Percentiles rank a stretch among this genome's conserved stretches.
These are phyloP conservation scores for Claviceps paspali DNA, from an alignment of 2,329 filamentous ascomycete genomes.

Conservation along the genomic window DNA sequence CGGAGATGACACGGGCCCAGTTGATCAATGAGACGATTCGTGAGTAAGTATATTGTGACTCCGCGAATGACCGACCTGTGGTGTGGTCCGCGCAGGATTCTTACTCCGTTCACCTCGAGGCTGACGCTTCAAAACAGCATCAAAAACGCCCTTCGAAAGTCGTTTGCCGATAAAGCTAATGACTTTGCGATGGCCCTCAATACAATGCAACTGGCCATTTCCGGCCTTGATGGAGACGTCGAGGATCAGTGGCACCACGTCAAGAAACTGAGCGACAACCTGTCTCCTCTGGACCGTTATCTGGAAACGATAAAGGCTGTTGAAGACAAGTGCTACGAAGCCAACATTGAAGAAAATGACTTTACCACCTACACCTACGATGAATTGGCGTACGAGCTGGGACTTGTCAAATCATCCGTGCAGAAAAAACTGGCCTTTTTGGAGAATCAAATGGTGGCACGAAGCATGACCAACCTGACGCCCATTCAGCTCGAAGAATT, in stretches of 20 bases:
- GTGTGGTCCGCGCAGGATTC: too few species aligned
- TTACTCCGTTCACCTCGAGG: too few species aligned
- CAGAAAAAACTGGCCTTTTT: slow-evolving; percentile 94
- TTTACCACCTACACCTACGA: slow-evolving; percentile 99
- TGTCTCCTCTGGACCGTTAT: slow-evolving; percentile 82
- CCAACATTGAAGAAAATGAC: slow-evolving; percentile 98
- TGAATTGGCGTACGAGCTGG: slow-evolving; percentile 84
- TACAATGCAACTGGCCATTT: slow-evolving; percentile 87
- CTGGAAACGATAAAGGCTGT: slow-evolving; percentile 74
- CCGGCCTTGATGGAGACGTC: slow-evolving; percentile 90
- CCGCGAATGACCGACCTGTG: too few species aligned
- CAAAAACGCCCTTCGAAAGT: slow-evolving; percentile 83
- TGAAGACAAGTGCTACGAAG: slow-evolving; percentile 81
- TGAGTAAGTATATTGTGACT: slow-evolving; percentile 43
- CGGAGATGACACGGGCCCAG: slow-evolving; percentile 79
- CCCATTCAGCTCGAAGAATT: slow-evolving; percentile 98
- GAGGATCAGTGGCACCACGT: slow-evolving; percentile 90
- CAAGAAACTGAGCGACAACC: slow-evolving; percentile 65
- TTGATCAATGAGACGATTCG: slow-evolving; percentile 96
- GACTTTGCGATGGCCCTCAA: slow-evolving; percentile 93
- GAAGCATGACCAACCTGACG: slow-evolving; percentile 97
- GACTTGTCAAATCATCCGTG: slow-evolving; percentile 79
- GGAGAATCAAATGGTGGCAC: slow-evolving; percentile 95
- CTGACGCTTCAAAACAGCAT: slow-evolving; percentile 41
- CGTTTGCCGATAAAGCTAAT: slow-evolving; percentile 95